Evolutionary conservation across 108 stramenopile species (phyloP).

Genomic region (Skeletonema menzelii): DNA sequence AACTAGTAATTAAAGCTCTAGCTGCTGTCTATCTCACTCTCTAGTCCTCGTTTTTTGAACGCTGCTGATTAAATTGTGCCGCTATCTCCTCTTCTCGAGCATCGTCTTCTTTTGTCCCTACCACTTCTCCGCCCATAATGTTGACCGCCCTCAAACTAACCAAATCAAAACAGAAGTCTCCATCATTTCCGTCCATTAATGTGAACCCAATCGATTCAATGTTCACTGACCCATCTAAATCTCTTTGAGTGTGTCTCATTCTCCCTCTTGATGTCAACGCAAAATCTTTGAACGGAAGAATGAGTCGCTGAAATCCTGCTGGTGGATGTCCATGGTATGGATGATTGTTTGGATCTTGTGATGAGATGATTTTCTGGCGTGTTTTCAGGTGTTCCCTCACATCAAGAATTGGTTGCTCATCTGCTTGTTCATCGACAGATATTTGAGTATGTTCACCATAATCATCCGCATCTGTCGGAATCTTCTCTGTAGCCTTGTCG

Average conservation of each 20-base stretch:
- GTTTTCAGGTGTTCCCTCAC: constrained; percentile 21
- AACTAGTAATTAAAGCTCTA: neutral
- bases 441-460: neutral
- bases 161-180: constrained; percentile 80
- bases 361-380: constrained; percentile 7
- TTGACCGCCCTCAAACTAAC: constrained; percentile 78
- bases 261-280: constrained; percentile 64
- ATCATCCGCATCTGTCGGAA: constrained; percentile 31
- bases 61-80: neutral
- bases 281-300: constrained; percentile 73
- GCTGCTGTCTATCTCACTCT: too few species aligned
- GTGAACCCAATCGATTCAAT: constrained; percentile 80
- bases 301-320: constrained; percentile 29
- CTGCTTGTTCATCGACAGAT: neutral
- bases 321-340: constrained; percentile 35
- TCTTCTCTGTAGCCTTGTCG: constrained; percentile 26
- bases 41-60: neutral
- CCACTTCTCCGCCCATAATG: constrained; percentile 36
- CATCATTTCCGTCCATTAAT: constrained; percentile 81
- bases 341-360: constrained; percentile 26
- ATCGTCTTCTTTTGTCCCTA: constrained; percentile 32
- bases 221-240: constrained; percentile 58
- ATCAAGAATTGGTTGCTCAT: constrained; percentile 25
- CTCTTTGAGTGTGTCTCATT: constrained; percentile 58
- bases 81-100: constrained; percentile 17